A percentile compares a stretch with the other conserved stretches of the same genome.
Conservation (phyloP, 129 eudicot species). For the Flaveria bidentis region DNA sequence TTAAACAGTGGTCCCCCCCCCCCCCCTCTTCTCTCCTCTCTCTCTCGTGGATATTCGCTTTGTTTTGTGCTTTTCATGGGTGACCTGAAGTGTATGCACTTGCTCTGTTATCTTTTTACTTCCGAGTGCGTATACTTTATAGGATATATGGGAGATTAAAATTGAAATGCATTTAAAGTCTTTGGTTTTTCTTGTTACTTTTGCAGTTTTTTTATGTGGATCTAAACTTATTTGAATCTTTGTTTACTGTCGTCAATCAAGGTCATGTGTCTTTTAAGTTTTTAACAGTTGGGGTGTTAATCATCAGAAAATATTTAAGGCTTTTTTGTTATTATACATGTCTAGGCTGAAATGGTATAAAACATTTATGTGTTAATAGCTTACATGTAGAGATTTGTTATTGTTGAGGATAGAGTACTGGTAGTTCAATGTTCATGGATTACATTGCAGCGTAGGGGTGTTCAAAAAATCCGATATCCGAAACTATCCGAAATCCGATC, state of each 20-base stretch:
- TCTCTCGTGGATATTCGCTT: conserved; percentile 18
- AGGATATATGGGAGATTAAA: conserved; percentile 11
- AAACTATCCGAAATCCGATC: too few relatives aligned
- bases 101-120: conserved; percentile 33
- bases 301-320: neutral
- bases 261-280: neutral
- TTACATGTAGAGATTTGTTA: too few relatives aligned
- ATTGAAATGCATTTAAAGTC: conserved; percentile 9
- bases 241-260: neutral
- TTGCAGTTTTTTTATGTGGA: neutral
- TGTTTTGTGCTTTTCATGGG: conserved; percentile 15
- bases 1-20: neutral
- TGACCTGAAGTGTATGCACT: conserved; percentile 28
- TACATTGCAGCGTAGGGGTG: too few relatives aligned
- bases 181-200: too few relatives aligned
- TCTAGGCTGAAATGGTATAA: neutral
- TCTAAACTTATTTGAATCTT: neutral
- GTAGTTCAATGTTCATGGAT: too few relatives aligned
- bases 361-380: too few relatives aligned
- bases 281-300: neutral
- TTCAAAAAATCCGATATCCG: too few relatives aligned
- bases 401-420: too few relatives aligned
- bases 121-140: conserved; percentile 24
- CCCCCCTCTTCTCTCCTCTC: too few relatives aligned
- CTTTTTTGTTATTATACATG: neutral